These are phyloP conservation scores for Vairimorpha ceranae DNA, from an alignment of 371 early-diverging fungal genomes.

Conservation along the genomic window DNA sequence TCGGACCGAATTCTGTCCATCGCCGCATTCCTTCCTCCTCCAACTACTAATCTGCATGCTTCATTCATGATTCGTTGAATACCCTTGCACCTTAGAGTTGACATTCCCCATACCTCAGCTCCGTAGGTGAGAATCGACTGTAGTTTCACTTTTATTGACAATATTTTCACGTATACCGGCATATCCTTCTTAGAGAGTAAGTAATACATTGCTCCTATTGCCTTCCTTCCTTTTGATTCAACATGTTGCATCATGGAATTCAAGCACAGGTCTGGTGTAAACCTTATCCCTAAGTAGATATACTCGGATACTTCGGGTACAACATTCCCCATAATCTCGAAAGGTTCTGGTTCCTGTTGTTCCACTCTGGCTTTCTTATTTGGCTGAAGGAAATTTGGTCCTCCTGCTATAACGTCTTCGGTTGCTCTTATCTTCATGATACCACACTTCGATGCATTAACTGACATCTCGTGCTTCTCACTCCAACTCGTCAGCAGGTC, in stretches of 20 bases:
- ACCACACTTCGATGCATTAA: constrained; percentile 32
- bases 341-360: background rate
- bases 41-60: background rate
- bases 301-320: background rate
- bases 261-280: background rate
- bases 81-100: background rate
- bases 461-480: constrained; percentile 6
- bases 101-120: constrained; percentile 10
- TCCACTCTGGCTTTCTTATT: background rate
- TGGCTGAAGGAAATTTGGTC: background rate
- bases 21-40: background rate
- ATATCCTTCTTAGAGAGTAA: background rate
- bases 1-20: constrained; percentile 3
- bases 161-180: background rate
- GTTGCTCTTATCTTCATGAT: constrained; percentile 5
- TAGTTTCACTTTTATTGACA: background rate
- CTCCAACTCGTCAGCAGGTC: constrained; percentile 10
- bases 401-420: background rate
- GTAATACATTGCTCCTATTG: background rate
- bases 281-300: background rate
- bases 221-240: background rate
- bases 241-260: background rate
- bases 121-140: constrained; percentile 1
- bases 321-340: background rate
- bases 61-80: background rate